Percentiles rank a stretch among this genome's conserved stretches.
Conservation (phyloP, 1,284 basidiomycete genomes). For the Singerocomus rubriflavus region DNA sequence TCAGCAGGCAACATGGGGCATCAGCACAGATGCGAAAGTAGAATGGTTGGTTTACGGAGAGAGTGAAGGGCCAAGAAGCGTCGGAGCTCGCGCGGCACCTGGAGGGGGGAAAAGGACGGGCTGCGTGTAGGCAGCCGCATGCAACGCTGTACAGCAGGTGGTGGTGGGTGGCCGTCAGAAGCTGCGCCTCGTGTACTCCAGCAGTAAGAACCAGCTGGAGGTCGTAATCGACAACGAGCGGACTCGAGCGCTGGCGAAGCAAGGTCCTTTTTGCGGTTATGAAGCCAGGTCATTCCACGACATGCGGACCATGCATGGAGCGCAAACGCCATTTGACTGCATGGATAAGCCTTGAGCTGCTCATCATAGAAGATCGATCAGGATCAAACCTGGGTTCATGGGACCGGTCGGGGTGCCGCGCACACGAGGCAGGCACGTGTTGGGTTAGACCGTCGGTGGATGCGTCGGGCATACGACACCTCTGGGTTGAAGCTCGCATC, state of each 20-base stretch:
- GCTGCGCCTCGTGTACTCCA: constrained; percentile 25
- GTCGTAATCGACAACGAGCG: constrained; percentile 18
- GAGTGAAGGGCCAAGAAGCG: not conserved
- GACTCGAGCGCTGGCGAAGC: constrained; percentile 9
- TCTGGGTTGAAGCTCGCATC: too few species aligned
- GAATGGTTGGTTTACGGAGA: constrained; percentile 4
- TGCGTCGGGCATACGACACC: not conserved
- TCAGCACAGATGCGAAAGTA: constrained; percentile 12
- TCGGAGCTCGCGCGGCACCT: constrained; percentile 3
- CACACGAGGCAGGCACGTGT: constrained; percentile 26
- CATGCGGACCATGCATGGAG: constrained; percentile 28
- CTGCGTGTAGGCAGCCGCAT: constrained; percentile 1
- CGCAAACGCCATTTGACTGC: constrained; percentile 8
- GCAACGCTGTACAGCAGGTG: constrained; percentile 13
- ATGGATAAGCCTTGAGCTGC: constrained; percentile 9
- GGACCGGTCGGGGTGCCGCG: constrained; percentile 18
- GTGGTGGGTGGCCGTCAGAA: constrained; percentile 7
- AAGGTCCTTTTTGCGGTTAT: constrained; percentile 11
- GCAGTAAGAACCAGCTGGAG: constrained; percentile 17
- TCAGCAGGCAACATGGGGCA: constrained; percentile 28
- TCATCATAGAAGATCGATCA: constrained; percentile 19
- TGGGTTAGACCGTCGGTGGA: constrained; percentile 3
- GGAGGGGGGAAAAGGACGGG: constrained; percentile 1
- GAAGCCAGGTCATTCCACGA: constrained; percentile 15
- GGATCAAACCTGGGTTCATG: constrained; percentile 11